Percentiles rank a stretch among this genome's conserved stretches.
phyloP scores from a whole-genome alignment of 2,329 filamentous ascomycete genomes.

The Hirsutella rhossiliensis region DNA sequence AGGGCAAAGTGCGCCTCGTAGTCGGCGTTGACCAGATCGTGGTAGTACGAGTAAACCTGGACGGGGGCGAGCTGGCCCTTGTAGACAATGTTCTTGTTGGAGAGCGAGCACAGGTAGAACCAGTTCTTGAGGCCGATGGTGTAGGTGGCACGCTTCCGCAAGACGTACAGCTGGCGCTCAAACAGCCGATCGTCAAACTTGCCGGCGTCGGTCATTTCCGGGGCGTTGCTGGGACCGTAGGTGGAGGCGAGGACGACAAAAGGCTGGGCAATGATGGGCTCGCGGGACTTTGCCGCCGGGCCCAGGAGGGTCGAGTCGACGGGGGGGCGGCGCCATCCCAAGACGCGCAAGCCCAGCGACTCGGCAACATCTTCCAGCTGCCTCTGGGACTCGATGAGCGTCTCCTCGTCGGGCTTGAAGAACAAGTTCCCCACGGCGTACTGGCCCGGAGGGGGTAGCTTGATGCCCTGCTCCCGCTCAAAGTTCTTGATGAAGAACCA shows the following conservation, averaged over 20 bases:
- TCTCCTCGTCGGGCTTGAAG: slow-evolving; percentile 92
- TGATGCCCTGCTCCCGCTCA: slow-evolving; percentile 76
- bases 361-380: slow-evolving; percentile 92
- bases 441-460: slow-evolving; percentile 78
- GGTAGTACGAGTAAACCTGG: slow-evolving; percentile 97
- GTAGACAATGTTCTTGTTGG: slow-evolving; percentile 98
- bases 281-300: slow-evolving; percentile 82
- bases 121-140: slow-evolving; percentile 93
- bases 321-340: slow-evolving; percentile 94
- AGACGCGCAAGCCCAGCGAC: slow-evolving; percentile 72
- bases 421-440: slow-evolving; percentile 97
- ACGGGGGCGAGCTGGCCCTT: slow-evolving; percentile 91
- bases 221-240: slow-evolving; percentile 71
- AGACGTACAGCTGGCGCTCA: slow-evolving; percentile 85
- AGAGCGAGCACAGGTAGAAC: slow-evolving; percentile 96
- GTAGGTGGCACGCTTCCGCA: slow-evolving; percentile 91
- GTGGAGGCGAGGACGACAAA: slow-evolving; percentile 81
- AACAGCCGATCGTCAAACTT: slow-evolving; percentile 77
- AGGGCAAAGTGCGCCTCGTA: slow-evolving; percentile 96
- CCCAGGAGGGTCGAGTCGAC: slow-evolving; percentile 88
- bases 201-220: slow-evolving; percentile 65
- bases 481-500: slow-evolving; percentile 99
- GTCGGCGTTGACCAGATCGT: slow-evolving; percentile 91
- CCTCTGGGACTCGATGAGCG: slow-evolving; percentile 78
- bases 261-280: slow-evolving; percentile 90